These are phyloP conservation scores for Populus hybrid DNA, from an alignment of 441 rosid genomes.

Conservation along the genomic window DNA sequence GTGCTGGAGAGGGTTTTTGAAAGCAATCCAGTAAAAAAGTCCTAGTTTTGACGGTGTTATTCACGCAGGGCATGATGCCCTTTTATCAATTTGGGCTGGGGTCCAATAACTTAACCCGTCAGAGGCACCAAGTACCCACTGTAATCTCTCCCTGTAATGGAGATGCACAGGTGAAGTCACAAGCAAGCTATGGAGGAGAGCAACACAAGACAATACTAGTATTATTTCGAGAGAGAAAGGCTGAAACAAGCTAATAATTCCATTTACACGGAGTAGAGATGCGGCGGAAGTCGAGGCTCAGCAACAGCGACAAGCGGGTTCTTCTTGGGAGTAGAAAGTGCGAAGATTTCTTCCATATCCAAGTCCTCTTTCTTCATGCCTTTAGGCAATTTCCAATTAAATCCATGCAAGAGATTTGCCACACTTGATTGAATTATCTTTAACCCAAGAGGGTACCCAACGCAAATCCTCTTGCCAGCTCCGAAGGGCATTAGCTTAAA, in stretches of 20 bases:
- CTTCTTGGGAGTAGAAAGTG: constrained; percentile 51
- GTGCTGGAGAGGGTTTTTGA: too few species aligned
- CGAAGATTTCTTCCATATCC: constrained; percentile 60
- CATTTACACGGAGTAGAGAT: constrained; percentile 26
- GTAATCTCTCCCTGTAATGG: too few species aligned
- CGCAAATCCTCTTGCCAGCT: constrained; percentile 40
- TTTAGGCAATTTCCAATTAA: constrained; percentile 34
- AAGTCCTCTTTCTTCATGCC: constrained; percentile 34
- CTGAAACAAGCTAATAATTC: background rate
- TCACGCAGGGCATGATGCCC: too few species aligned
- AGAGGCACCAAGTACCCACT: too few species aligned
- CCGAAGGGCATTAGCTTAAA: constrained; percentile 41
- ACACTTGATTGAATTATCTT: constrained; percentile 25
- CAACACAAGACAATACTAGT: background rate
- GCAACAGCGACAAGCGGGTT: constrained; percentile 41
- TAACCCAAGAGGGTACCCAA: constrained; percentile 29
- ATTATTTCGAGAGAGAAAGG: background rate
- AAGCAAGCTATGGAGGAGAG: background rate
- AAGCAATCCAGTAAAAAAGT: too few species aligned
- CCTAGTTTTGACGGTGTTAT: too few species aligned
- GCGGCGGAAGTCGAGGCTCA: constrained; percentile 42
- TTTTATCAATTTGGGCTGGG: too few species aligned
- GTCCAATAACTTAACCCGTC: too few species aligned
- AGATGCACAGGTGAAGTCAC: too few species aligned
- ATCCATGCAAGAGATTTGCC: constrained; percentile 38